These are phyloP conservation scores for Microdochium bolleyi DNA, from an alignment of 2,329 filamentous ascomycete species.

Conservation along the genomic window DNA sequence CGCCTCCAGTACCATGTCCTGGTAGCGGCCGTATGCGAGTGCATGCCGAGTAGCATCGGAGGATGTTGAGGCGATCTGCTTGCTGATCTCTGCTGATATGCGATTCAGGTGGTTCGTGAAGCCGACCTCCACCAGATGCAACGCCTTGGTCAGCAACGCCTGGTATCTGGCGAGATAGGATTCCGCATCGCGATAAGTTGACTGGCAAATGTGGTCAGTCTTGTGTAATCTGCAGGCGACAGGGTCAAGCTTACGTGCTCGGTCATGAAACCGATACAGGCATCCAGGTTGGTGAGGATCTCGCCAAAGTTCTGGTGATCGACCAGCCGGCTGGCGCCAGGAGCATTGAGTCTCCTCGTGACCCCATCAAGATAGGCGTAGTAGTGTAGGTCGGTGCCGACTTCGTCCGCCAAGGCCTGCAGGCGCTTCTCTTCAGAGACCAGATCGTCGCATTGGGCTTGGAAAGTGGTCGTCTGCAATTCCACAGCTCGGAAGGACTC, in stretches of 20 bases:
- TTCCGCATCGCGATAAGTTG: slow-evolving; percentile 78
- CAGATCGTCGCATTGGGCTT: slow-evolving; percentile 83
- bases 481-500: slow-evolving; percentile 84
- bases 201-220: slow-evolving; percentile 32
- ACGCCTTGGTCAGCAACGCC: slow-evolving; percentile 62
- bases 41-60: slow-evolving; percentile 53
- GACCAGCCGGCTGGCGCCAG: slow-evolving; percentile 79
- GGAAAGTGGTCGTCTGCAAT: slow-evolving; percentile 85
- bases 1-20: slow-evolving; percentile 48
- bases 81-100: slow-evolving; percentile 44
- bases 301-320: slow-evolving; percentile 79
- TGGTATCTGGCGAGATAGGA: slow-evolving; percentile 84
- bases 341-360: slow-evolving; percentile 83
- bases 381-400: slow-evolving; percentile 86
- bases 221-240: background rate
- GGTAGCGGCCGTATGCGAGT: slow-evolving; percentile 51
- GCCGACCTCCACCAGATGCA: slow-evolving; percentile 53
- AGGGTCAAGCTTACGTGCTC: slow-evolving; percentile 55
- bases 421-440: slow-evolving; percentile 74
- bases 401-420: slow-evolving; percentile 70
- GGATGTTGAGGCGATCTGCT: slow-evolving; percentile 45
- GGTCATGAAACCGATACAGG: slow-evolving; percentile 89
- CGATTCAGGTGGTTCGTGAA: slow-evolving; percentile 44
- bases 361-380: slow-evolving; percentile 91
- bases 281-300: slow-evolving; percentile 79